phyloP scores from a whole-genome alignment of 768 basidiomycete species.

The Rubroboletus satanas region DNA sequence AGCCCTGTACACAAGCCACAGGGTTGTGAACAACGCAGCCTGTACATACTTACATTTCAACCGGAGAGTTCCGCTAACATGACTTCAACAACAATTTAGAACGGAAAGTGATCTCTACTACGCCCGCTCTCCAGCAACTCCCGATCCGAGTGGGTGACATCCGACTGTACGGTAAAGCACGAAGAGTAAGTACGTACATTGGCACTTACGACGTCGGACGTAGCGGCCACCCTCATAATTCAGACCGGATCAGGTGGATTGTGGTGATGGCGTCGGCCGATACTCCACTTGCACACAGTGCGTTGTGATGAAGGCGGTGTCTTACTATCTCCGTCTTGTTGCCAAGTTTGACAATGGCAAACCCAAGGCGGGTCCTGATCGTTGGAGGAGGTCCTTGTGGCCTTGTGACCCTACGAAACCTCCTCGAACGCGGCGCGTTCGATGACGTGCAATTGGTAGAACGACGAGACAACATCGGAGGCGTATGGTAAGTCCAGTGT shows the following conservation, averaged over 20 bases:
- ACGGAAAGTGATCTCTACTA: too few species aligned
- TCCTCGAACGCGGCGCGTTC: conserved; percentile 39
- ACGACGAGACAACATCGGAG: conserved; percentile 44
- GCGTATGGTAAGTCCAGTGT: conserved; percentile 41
- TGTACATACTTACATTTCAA: background rate
- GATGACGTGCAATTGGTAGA: conserved; percentile 45
- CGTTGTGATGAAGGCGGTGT: conserved; percentile 5
- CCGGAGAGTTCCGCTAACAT: background rate
- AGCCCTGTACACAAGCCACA: background rate
- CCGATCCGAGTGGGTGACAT: background rate
- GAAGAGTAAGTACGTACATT: background rate
- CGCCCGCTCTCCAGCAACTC: background rate
- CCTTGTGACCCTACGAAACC: conserved; percentile 47
- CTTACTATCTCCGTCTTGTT: background rate
- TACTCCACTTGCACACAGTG: background rate
- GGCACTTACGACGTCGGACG: too few species aligned
- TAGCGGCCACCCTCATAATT: background rate
- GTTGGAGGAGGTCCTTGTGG: conserved; percentile 48
- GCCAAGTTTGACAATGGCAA: background rate
- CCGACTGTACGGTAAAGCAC: too few species aligned
- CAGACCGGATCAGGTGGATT: background rate
- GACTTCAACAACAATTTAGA: background rate
- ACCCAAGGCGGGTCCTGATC: conserved; percentile 32
- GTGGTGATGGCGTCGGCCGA: background rate
- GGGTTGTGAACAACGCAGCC: background rate